These are phyloP conservation scores for Clavariopsis aquatica DNA, from an alignment of 495 filamentous ascomycete species.

Conservation along the genomic window DNA sequence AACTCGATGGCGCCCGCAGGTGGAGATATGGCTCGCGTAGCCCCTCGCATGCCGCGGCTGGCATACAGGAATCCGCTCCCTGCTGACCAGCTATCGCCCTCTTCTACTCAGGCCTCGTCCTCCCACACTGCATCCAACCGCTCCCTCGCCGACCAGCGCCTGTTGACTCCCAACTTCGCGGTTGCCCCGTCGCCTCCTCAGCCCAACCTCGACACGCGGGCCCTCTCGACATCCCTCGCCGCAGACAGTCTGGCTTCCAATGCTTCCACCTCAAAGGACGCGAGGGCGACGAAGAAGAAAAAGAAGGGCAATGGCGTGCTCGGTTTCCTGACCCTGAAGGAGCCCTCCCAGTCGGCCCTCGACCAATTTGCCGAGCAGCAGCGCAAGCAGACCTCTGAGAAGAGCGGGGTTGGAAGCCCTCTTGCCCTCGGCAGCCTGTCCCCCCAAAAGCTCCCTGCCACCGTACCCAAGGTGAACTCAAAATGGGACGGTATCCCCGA, in stretches of 20 bases:
- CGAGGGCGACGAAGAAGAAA: constrained; percentile 27
- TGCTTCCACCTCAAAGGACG: constrained; percentile 10
- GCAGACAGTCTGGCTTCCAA: background rate
- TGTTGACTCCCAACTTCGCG: too few species aligned
- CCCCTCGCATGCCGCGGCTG: constrained; percentile 32
- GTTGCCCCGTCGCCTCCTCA: background rate
- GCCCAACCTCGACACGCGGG: background rate
- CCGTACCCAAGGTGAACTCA: constrained; percentile 53
- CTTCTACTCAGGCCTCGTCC: constrained; percentile 5
- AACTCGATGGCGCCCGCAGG: constrained; percentile 11
- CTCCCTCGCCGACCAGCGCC: too few species aligned
- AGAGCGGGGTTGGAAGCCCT: constrained; percentile 26
- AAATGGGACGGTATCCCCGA: constrained; percentile 55
- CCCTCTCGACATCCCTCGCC: background rate
- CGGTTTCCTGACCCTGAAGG: constrained; percentile 45
- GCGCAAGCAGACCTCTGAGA: constrained; percentile 41
- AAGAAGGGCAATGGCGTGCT: constrained; percentile 40
- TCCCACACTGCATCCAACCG: constrained; percentile 2
- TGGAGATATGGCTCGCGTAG: background rate
- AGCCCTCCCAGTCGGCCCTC: constrained; percentile 43
- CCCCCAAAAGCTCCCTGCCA: constrained; percentile 47
- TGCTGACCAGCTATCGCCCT: constrained; percentile 18
- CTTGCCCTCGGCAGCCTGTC: constrained; percentile 45
- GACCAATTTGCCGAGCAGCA: constrained; percentile 44
- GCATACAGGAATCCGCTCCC: constrained; percentile 27